Evolutionary conservation across 2,329 filamentous ascomycete species (phyloP), one percentile per base, ranked within the genome.

Genomic region (Aspergillus terreus): DNA sequence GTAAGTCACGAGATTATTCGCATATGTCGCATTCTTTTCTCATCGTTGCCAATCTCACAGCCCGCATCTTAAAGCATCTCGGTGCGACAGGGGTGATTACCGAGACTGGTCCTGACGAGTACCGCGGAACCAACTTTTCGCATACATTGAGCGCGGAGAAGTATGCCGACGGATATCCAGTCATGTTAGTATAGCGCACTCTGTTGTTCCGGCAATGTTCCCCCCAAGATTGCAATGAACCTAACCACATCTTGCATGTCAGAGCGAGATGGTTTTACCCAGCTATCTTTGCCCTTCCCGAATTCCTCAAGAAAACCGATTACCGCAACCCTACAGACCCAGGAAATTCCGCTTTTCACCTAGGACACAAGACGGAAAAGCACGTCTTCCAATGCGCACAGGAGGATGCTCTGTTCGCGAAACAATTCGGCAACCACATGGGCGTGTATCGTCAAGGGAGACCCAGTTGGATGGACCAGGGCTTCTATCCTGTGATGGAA

Each of bases 401-500:
- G 19, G 42, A 57, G 33, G 54, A 62, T 30, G 58, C 60, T 4
- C 30, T 41, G 6, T 38, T 52, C 3, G 54, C 49, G 11, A 55
- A 44, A 14, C 52, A 64, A n/a, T 62, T 63, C 44, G 59, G 55
- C 44, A 58, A 60, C 14, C 57, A 60, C 49, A 60, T 60, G 58
- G 36, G 60, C 46, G 54, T 47, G 4, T 63, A 60, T 38, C 49
- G 35, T 36, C 47, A 53, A 14, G 58, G 53, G 12, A 53, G 57
- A 12, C 51, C 52, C 1, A 52, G 52, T 36, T 63, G 60, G 59
- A 56, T 60, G 48, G 61, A 63, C 44, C 36, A 51, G 7, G 54
- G 54, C 50, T 76, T 42, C 51, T 64, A 61, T 35, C 62, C 63
- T 2, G 56, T 65, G 1, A 38, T 46, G 33, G 52, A 63, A 35